Conservation (phyloP, 805 yeast genomes). For the Metschnikowia henanensis region DNA sequence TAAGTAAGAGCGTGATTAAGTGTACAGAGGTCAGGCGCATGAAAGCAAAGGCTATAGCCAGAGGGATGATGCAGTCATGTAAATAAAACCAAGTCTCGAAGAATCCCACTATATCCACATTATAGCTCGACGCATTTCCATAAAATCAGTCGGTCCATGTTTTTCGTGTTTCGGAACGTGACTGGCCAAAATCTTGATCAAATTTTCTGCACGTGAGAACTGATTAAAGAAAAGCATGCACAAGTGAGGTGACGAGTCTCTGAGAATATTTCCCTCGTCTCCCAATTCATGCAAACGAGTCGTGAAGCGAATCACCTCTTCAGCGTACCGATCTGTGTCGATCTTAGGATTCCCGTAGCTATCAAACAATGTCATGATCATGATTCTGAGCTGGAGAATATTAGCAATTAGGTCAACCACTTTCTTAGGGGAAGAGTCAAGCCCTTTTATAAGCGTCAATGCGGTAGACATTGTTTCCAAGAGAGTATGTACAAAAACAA, state of each 20-base stretch:
- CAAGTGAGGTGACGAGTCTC: neutral
- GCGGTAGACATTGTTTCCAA: neutral
- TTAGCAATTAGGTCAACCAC: neutral
- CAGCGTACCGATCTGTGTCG: neutral
- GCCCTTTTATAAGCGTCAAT: no score
- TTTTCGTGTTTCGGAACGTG: no score
- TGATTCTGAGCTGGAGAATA: neutral
- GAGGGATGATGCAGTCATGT: no score
- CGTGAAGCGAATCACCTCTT: neutral
- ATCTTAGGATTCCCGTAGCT: neutral
- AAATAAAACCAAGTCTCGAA: no score
- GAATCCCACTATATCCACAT: no score
- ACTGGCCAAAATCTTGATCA: neutral
- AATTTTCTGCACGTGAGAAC: neutral
- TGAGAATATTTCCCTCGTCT: neutral
- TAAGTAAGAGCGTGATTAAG: no score
- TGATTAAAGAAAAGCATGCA: neutral
- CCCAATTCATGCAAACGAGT: neutral
- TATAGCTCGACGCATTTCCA: no score
- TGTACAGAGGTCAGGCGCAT: no score
- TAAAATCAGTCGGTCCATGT: no score
- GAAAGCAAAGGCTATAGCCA: no score
- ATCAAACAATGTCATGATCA: neutral
- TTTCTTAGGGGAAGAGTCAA: no score
- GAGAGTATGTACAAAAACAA: neutral